Base-by-base conservation (phyloP, 495 filamentous ascomycete species). In the Penicillium crystallinum region DNA sequence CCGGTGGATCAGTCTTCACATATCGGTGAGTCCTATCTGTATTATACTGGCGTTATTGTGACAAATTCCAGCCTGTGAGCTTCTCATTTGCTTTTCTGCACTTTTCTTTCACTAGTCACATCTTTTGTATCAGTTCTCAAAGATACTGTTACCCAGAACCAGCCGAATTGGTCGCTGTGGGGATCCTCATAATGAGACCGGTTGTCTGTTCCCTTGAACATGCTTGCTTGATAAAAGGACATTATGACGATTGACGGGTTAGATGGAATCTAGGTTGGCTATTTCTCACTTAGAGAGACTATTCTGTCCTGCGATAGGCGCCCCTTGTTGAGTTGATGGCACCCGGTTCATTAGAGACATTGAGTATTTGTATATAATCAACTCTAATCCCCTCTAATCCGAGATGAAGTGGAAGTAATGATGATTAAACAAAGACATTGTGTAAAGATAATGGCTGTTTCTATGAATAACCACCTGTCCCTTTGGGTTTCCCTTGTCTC, bases 41-140 rank as follows among this genome's bases (percentile, higher is more conserved):
- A 49, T 31, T 18, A 49, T 49, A 49, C 45, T 27, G 47, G 25
- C 29, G 47, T 41, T 40, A 31, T 14, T 33, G 12, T 31, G 27
- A 17, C 22, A 40, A 12, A 36, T 23, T 36, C 4, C 31, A 35
- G 29, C 18, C 18, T 46, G 15, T 10, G 18, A 36, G 7, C 45
- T 47, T 36, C 31, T 25, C 29, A 46, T 33, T 15, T 36, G 36
- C 30, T 6, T 11, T 17, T 35, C 1, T 25, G 12, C 45, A 11
- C 9, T 15, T 2, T 27, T 23, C n/a, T 15, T 23, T 36, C 33
- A 17, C 9, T 6, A 30, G 14, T 15, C 33, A 15, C 3, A 35
- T 35, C 6, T 6, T 35, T 6, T 35, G 3, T 35, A 19, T 0
- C 14, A 46, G 34, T 46, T 29, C 17, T 11, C 3, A 40, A 2